Base-by-base conservation (phyloP, 2,329 filamentous ascomycete genomes). In the Tolypocladium guangdongense region DNA sequence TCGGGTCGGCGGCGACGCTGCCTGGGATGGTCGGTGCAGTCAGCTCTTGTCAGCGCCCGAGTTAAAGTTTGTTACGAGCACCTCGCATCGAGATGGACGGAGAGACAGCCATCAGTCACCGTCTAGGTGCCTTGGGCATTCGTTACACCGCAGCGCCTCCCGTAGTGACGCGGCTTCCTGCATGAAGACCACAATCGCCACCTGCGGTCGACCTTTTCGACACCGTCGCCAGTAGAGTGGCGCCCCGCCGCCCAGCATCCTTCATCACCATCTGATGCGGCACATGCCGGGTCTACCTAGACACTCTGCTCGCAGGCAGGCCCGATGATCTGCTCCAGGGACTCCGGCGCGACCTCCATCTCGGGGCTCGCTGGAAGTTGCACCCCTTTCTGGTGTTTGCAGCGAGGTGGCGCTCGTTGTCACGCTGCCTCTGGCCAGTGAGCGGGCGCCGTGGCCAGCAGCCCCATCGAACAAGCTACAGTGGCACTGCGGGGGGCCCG, bases 401-500 rank as follows among this genome's bases (percentile, higher is more conserved):
- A 45, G 22, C 24, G 12, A 12, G 41, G 41, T 45, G 41, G 41
- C 39, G 39, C 22, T 12, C 41, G 41, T 10, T 12, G n/a, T 41
- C 3, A 20, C 38, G 20, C 38, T 8, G 20, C 20, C 20, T 27
- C 39, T 5, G 7, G 41, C 41, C 41, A 45, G 41, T 30, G 22
- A 45, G 24, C 14, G 24, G 41, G 10, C 7, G 24, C 41, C 22
- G 24, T 10, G 41, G 24, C 18, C 7, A 11, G 8, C 7, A 16
- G 51, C 30, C 43, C 51, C 51, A 36, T 41, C 35, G 35, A 52
- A 56, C 53, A 56, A 52, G 52, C 50, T 49, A 49, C 47, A 16
- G 22, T 39, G 39, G 32, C 37, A 20, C 27, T 51, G 55, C 38
- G 55, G 55, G 50, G 50, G 20, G 45, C 16, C 12, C 38, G 43